Evolutionary conservation across 805 yeast species (phyloP).

Genomic region (Saturnispora dispora): DNA sequence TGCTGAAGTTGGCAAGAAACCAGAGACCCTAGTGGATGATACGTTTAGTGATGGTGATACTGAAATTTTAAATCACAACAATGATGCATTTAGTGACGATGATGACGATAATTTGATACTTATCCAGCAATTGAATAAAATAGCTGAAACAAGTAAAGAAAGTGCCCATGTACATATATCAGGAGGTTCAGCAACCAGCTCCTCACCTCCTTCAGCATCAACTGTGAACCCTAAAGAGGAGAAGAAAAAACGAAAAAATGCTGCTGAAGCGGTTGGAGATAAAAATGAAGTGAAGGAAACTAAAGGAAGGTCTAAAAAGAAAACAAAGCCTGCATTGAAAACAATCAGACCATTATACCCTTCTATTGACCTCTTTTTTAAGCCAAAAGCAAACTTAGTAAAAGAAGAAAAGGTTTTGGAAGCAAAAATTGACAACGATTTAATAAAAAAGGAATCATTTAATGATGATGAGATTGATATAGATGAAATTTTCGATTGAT

Average conservation of each 20-base stretch:
- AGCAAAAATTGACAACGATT: not conserved
- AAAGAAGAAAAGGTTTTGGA: not conserved
- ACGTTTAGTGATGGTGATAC: conserved; percentile 7
- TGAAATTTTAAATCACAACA: not conserved
- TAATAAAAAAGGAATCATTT: not conserved
- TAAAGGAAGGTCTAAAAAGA: not conserved
- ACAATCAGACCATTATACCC: conserved; percentile 6
- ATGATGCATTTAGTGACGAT: conserved; percentile 7
- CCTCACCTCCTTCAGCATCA: not conserved
- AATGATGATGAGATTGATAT: not conserved
- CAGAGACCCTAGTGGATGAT: not conserved
- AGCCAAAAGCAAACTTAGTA: not conserved
- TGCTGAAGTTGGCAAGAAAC: not conserved
- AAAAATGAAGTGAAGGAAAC: not conserved
- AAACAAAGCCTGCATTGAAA: not conserved
- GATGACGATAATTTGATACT: not conserved
- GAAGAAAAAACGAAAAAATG: not conserved
- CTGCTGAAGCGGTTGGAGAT: not conserved
- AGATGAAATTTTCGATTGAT: not conserved
- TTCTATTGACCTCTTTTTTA: conserved; percentile 6
- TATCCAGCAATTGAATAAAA: conserved; percentile 1
- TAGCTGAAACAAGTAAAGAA: not conserved
- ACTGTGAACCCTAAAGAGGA: not conserved
- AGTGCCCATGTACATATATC: not conserved
- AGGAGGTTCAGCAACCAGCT: not conserved